Evolutionary conservation across 495 filamentous ascomycete species (phyloP), one percentile per base, ranked within the genome.

Genomic region (Corynascus novoguineensis): DNA sequence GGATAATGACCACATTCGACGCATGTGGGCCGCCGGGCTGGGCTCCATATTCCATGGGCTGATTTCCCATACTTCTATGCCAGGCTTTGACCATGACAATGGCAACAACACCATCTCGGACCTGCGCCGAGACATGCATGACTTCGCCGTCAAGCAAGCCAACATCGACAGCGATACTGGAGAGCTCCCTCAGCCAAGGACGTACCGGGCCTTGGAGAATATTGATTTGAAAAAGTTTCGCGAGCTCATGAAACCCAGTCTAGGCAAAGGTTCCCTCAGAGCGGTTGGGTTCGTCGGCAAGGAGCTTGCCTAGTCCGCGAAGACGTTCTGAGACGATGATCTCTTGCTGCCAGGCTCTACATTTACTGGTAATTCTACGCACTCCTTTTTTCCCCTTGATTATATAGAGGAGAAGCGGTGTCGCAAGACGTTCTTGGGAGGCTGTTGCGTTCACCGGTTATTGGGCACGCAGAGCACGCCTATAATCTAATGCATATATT

Each of bases 1-100:
- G 0, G 64, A 53, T 21, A 48, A 67, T 12, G 29, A 42, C 0
- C 68, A 70, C 34, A 63, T 69, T 32, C 50, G 54, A 4, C 24
- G 28, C 32, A 68, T 70, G 66, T 62, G 62, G 58, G 52, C 53
- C 1, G 40, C 50, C 5, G 66, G 63, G 0, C 59, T 70, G 2
- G 64, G 68, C 9, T 53, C 52, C 21, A 59, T 70, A 8, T 68
- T 61, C 44, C 66, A 70, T 48, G 45, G 53, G 29, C 34, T 63
- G 21, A 22, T 11, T 8, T 24, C 51, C 19, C 41, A 56, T 28
- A 9, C 14, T 21, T 11, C 21, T 9, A 34, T 31, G 5, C 22
- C 48, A 0, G 48, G 24, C 1, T 21, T 19, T 4, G 47, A 28
- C 5, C 15, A 10, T 8, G 47, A 25, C 25, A 17, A 17, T 4